Conservation (phyloP, 2,329 filamentous ascomycete species). For the Neoascochyta sp. region DNA sequence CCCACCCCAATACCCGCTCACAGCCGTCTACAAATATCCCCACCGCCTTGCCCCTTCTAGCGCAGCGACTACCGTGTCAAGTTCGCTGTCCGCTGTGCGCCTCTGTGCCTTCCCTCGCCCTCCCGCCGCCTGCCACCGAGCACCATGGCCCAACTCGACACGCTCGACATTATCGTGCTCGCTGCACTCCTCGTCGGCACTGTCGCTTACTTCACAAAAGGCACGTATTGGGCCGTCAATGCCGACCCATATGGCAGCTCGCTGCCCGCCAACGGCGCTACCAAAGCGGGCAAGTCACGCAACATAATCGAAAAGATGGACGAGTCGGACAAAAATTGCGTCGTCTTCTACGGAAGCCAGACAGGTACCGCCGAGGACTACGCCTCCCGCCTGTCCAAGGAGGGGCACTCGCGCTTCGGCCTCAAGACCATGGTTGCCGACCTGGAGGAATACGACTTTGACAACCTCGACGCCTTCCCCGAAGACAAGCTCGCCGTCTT, state of each 20-base stretch:
- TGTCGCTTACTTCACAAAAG: conserved; percentile 95
- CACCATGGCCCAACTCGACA: conserved; percentile 92
- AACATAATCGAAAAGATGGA: conserved; percentile 97
- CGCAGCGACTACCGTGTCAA: conserved; percentile 19
- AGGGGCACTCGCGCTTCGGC: conserved; percentile 92
- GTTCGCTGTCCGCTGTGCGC: conserved; percentile 12
- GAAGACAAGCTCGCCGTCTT: conserved; percentile 92
- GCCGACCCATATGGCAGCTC: conserved; percentile 85
- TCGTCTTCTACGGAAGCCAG: conserved; percentile 98
- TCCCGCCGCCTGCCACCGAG: conserved; percentile 16
- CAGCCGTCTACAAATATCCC: conserved; percentile 23
- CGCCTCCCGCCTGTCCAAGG: conserved; percentile 91
- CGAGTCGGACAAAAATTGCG: conserved; percentile 91
- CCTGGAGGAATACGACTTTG: conserved; percentile 95
- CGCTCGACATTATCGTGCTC: conserved; percentile 90
- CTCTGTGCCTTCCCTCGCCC: conserved; percentile 10
- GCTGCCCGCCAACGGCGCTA: conserved; percentile 61
- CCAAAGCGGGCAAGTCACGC: conserved; percentile 78
- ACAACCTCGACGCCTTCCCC: conserved; percentile 84
- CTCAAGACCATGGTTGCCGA: conserved; percentile 98
- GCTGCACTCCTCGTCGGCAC: conserved; percentile 79
- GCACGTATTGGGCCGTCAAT: conserved; percentile 82
- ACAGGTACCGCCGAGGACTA: conserved; percentile 98
- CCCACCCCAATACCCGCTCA: conserved; percentile 16
- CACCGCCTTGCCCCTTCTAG: conserved; percentile 27